Conservation (phyloP, 331 rosid species). For the Dryas integrifolia region DNA sequence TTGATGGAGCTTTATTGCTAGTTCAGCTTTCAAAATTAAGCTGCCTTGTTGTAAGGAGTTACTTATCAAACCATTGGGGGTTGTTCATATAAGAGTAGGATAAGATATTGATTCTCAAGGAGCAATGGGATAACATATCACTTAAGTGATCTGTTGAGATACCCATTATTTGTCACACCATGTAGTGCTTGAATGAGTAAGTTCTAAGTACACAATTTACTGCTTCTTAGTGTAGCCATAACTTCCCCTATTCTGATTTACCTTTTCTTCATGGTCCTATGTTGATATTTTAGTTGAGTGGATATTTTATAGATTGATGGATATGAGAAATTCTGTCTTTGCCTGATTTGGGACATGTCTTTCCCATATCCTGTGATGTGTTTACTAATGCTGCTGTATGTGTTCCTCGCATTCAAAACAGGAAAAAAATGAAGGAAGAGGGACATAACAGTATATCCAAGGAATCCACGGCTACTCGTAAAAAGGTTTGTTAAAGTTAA, state of each 20-base stretch:
- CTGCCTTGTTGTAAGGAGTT: background rate
- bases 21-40: background rate
- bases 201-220: background rate
- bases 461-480: conserved; percentile 32
- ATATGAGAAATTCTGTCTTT: background rate
- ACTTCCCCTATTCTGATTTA: background rate
- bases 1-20: background rate
- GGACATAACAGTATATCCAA: conserved; percentile 8
- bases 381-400: background rate
- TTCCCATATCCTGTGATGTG: background rate
- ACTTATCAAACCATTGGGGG: background rate
- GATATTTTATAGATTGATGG: background rate
- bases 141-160: background rate
- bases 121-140: background rate
- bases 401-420: conserved; percentile 19
- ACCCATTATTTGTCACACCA: background rate
- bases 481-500: conserved; percentile 34
- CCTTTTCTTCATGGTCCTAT: background rate
- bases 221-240: background rate
- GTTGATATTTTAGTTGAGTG: background rate
- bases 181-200: background rate
- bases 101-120: background rate
- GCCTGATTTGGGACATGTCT: background rate
- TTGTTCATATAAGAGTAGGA: background rate
- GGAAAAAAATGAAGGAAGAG: conserved; percentile 24